Evolutionary conservation across 1,284 basidiomycete genomes (phyloP).

Genomic region (Limonomyces culmigenus): DNA sequence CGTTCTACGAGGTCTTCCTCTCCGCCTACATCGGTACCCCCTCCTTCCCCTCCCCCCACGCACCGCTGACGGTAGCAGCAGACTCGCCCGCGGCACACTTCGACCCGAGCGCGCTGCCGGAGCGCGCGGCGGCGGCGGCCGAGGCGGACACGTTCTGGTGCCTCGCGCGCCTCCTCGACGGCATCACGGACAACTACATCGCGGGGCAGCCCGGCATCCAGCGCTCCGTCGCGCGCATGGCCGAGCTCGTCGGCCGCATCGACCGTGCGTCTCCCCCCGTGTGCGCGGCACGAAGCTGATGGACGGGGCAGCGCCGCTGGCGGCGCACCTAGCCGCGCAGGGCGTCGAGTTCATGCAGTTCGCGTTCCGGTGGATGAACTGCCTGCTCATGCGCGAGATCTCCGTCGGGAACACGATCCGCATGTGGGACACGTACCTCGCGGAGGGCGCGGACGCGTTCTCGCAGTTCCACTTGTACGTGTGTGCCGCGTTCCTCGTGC

Average conservation of each 20-base stretch:
- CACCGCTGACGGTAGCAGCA: conserved; percentile 14
- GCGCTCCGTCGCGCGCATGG: conserved; percentile 80
- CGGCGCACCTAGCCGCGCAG: conserved; percentile 70
- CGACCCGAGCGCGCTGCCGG: conserved; percentile 62
- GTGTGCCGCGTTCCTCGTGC: conserved; percentile 85
- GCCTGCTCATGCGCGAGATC: conserved; percentile 90
- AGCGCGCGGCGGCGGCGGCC: conserved; percentile 58
- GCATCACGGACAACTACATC: conserved; percentile 96
- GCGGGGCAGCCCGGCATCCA: conserved; percentile 90
- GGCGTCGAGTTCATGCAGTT: conserved; percentile 98
- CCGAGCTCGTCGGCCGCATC: conserved; percentile 80
- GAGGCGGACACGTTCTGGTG: conserved; percentile 98
- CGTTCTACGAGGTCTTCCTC: conserved; percentile 89
- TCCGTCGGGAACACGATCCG: conserved; percentile 88
- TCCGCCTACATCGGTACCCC: conserved; percentile 74
- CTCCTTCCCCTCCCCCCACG: conserved; percentile 5
- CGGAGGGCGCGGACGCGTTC: conserved; percentile 89
- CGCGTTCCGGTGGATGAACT: conserved; percentile 98
- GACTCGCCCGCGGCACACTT: conserved; percentile 80
- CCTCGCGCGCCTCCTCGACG: conserved; percentile 81
- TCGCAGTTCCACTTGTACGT: conserved; percentile 96
- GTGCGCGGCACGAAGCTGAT: neutral
- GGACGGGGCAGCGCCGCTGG: conserved; percentile 56
- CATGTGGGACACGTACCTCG: conserved; percentile 99
- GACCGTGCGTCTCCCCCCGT: conserved; percentile 42